These are phyloP conservation scores for Shiraia bambusicola DNA, from an alignment of 2,329 filamentous ascomycete species.

Conservation along the genomic window DNA sequence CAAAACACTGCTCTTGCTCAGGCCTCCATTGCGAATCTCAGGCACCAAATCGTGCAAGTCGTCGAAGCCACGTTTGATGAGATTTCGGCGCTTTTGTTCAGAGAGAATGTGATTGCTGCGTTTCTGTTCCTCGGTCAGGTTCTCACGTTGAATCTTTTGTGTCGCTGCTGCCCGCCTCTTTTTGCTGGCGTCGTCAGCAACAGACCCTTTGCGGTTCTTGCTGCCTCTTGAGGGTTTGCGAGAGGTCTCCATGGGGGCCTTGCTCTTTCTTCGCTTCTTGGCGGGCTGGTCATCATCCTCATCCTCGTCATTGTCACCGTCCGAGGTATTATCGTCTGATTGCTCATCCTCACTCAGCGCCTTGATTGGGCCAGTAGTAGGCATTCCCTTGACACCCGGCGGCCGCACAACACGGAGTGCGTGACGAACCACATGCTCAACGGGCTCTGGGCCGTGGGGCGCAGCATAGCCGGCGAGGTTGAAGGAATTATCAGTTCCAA, in stretches of 20 bases:
- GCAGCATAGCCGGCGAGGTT: conserved; percentile 30
- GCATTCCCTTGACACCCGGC: too few species aligned
- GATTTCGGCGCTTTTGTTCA: conserved; percentile 80
- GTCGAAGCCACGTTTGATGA: conserved; percentile 81
- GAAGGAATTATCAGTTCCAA: conserved; percentile 41
- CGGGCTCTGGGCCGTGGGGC: conserved; percentile 23
- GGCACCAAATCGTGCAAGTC: conserved; percentile 77
- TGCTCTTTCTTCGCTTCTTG: conserved; percentile 32
- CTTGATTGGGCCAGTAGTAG: not conserved
- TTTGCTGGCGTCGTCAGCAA: conserved; percentile 23
- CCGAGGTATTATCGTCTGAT: conserved; percentile 26
- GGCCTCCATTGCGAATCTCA: conserved; percentile 69
- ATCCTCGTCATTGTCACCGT: too few species aligned
- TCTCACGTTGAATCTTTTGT: conserved; percentile 49
- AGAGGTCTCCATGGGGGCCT: conserved; percentile 13
- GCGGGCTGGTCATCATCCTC: conserved; percentile 19
- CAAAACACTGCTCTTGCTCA: conserved; percentile 81
- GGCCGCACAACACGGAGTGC: conserved; percentile 27
- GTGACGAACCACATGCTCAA: conserved; percentile 26
- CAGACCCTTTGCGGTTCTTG: conserved; percentile 26
- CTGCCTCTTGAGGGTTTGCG: conserved; percentile 22
- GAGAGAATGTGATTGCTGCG: conserved; percentile 83
- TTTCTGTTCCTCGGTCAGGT: conserved; percentile 76
- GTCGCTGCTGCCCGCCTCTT: conserved; percentile 29
- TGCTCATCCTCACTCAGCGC: conserved; percentile 22